These are phyloP conservation scores for Globisporangium canariense DNA, from an alignment of 352 stramenopile genomes.

Conservation along the genomic window DNA sequence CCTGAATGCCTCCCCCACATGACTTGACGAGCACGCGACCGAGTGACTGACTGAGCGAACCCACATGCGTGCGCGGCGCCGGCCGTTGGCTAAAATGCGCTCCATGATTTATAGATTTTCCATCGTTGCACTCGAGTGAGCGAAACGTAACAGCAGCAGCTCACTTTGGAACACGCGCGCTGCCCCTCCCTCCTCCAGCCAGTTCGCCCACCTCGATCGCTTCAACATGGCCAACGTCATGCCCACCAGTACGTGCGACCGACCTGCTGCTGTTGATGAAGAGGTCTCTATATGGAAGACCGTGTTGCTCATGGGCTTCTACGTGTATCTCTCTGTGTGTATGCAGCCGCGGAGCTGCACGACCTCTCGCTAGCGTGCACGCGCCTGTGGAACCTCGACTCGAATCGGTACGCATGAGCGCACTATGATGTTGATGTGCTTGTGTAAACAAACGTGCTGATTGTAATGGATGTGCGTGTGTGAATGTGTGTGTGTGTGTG, in stretches of 20 bases:
- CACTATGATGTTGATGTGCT: not conserved
- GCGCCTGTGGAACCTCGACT: slow-evolving; percentile 92
- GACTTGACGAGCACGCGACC: slow-evolving; percentile 4
- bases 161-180: not conserved
- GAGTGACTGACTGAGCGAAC: slow-evolving; percentile 5
- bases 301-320: not conserved
- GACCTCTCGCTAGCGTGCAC: slow-evolving; percentile 77
- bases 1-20: not conserved
- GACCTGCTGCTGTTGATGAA: not conserved
- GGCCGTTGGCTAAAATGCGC: slow-evolving; percentile 6
- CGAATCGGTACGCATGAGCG: slow-evolving; percentile 46
- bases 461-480: not conserved
- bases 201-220: not conserved
- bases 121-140: not conserved
- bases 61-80: slow-evolving; percentile 8
- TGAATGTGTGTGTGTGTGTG: not conserved
- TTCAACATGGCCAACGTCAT: slow-evolving; percentile 37
- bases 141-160: not conserved
- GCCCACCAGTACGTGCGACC: slow-evolving; percentile 35
- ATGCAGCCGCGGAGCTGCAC: slow-evolving; percentile 40
- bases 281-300: too few relatives aligned
- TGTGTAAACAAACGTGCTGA: not conserved
- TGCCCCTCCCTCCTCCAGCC: not conserved
- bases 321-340: not conserved
- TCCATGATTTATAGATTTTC: slow-evolving; percentile 13